Base-by-base conservation (phyloP, 2,329 filamentous ascomycete species). In the Plectosphaerella sp. region DNA sequence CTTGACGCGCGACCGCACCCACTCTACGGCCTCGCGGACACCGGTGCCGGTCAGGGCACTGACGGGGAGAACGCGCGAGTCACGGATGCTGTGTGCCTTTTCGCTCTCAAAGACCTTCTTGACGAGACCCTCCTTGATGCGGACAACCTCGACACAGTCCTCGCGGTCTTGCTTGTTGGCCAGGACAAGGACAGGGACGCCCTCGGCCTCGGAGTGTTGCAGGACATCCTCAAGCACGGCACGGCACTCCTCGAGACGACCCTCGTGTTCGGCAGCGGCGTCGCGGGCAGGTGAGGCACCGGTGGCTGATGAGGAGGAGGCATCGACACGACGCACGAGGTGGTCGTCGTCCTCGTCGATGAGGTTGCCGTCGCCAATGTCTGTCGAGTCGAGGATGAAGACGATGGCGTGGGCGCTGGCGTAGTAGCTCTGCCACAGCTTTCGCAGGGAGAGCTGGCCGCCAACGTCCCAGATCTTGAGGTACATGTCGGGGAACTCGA, bases 381-480 rank as follows among this genome's bases (percentile, higher is more conserved):
- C 94, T 43, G 91, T 91, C 68, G 88, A 93, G 73, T 99, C 94
- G 63, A 99, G 91, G 54, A 99, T 91, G 72, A 97, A 99, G 57
- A 99, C 90, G 63, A 99, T 96, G 59, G 94, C 94, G 69, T 99
- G 94, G 64, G 91, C 96, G 68, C 84, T 89, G 48, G 85, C 79
- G 76, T 97, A 99, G 75, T 99, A 99, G 70, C 86, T 91, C 70
- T 96, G 91, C 94, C 94, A 99, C 33, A 97, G 83, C 57, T 88
- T 87, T 56, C 94, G 87, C 65, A 99, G 81, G 25, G 83, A 88
- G 65, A 94, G 85, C 71, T 99, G 94, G 7, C 94, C 94, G 58
- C 94, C 94, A 1, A 99, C 91, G 67, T 99, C 94, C 94, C 94
- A 97, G 62, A 99, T 88, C 77, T 97, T 96, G 65, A 99, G 79